Conservation (phyloP, 108 stramenopile genomes). For the Cylindrotheca closterium region DNA sequence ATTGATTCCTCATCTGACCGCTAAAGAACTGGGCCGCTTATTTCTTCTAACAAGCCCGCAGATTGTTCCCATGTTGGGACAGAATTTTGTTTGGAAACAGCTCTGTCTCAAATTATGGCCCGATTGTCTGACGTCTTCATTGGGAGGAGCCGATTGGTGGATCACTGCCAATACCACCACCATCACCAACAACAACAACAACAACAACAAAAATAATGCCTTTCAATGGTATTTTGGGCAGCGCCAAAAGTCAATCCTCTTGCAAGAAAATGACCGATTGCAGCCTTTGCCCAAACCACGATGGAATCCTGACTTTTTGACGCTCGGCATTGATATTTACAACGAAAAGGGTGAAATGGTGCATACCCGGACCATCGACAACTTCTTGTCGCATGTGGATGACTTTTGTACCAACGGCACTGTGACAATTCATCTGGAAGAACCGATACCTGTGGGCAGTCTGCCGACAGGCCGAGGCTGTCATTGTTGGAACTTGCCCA, state of each 20-base stretch:
- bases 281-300: not conserved
- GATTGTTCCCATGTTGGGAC: not conserved
- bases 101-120: conserved; percentile 8
- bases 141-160: too few relatives aligned
- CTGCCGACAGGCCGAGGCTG: not conserved
- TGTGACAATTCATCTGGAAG: not conserved
- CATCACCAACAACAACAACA: not conserved
- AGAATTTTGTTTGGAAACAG: conserved; percentile 2
- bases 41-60: not conserved
- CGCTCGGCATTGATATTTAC: not conserved
- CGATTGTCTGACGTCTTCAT: too few relatives aligned
- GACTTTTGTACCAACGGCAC: not conserved
- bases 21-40: conserved; percentile 1
- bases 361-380: not conserved
- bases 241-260: conserved; percentile 3
- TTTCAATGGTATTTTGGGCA: conserved; percentile 8
- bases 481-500: not conserved
- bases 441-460: not conserved
- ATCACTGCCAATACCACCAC: too few relatives aligned
- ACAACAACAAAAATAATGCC: not conserved
- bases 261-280: not conserved
- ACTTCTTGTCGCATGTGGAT: not conserved
- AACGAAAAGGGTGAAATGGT: not conserved
- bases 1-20: conserved; percentile 6
- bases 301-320: not conserved